Evolutionary conservation across 768 basidiomycete genomes (phyloP), one percentile per base, ranked within the genome.

Genomic region (Auriscalpium microsporum): DNA sequence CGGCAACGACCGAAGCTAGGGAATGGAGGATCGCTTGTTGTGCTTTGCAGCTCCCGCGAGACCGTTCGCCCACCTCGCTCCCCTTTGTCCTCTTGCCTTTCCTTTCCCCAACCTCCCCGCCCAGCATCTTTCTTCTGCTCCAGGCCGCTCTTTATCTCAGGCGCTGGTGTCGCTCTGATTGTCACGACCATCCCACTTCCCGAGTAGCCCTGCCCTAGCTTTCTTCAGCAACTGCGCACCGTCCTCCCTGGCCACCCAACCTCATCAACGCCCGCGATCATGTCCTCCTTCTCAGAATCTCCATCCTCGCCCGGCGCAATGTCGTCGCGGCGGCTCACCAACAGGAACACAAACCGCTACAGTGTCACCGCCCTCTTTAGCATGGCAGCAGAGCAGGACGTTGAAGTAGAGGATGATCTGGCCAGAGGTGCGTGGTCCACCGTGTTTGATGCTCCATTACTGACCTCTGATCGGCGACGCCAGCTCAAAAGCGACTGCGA

Each of bases 301-400:
- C 76, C 85, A 42, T 71, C 73, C 50, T 85, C 87, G 28, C 82
- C 87, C 51, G 78, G 76, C 59, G 76, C 80, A 63, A 77, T 84
- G 66, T 85, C 84, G 59, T 73, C 81, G 60, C 82, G 88, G 63
- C 80, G 90, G 34, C 78, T 90, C 67, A 90, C 90, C 37, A 93
- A 93, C 76, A 76, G 94, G 69, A 96, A 92, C 69, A 94, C 91
- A 62, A 95, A 96, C 73, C 86, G 94, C 56, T 95, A 96, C 73
- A 90, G 87, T 69, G 94, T 97, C 40, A 97, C 90, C 50, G 92
- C 92, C 28, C 77, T 97, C 62, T 97, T 95, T 69, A 92, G 90
- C 65, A 94, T 98, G 87, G 95, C 94, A 11, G 95, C 95, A 37
- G 95, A 98, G 73, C 94, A 97, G 76, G 95, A 98, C 68, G 87